phyloP scores from a whole-genome alignment of 1,139 yeast genomes.

The Diutina mesorugosa region DNA sequence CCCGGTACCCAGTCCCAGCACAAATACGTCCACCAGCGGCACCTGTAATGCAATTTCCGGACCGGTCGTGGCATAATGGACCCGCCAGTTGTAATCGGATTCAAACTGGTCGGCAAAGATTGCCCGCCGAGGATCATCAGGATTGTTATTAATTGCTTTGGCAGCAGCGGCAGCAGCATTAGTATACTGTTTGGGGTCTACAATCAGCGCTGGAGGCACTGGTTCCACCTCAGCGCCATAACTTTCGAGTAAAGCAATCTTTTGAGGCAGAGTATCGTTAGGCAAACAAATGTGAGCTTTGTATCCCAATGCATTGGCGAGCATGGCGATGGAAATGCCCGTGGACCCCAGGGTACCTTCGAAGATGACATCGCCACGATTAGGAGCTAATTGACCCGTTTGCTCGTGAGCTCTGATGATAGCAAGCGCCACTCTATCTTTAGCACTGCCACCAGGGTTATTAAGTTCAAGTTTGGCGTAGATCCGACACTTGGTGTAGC shows the following conservation, averaged over 20 bases:
- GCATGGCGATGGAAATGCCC: constrained; percentile 83
- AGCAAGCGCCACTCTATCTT: constrained; percentile 86
- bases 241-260: constrained; percentile 52
- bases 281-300: constrained; percentile 89
- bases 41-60: constrained; percentile 78
- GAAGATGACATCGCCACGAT: constrained; percentile 50
- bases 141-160: constrained; percentile 31
- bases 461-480: constrained; percentile 77
- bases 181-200: constrained; percentile 86
- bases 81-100: constrained; percentile 79
- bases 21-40: constrained; percentile 56
- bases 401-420: constrained; percentile 61
- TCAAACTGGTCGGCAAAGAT: constrained; percentile 94
- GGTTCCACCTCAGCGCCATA: constrained; percentile 82
- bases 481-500: constrained; percentile 66
- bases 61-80: constrained; percentile 76
- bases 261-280: constrained; percentile 83
- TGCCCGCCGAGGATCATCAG: constrained; percentile 32
- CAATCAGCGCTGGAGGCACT: constrained; percentile 91
- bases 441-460: constrained; percentile 95
- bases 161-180: constrained; percentile 72
- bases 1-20: constrained; percentile 65
- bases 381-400: constrained; percentile 43
- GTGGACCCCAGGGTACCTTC: constrained; percentile 97
- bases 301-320: constrained; percentile 82